Evolutionary conservation across 2,329 filamentous ascomycete genomes (phyloP), one percentile per base, ranked within the genome.

Genomic region (Teratosphaeria viscida): DNA sequence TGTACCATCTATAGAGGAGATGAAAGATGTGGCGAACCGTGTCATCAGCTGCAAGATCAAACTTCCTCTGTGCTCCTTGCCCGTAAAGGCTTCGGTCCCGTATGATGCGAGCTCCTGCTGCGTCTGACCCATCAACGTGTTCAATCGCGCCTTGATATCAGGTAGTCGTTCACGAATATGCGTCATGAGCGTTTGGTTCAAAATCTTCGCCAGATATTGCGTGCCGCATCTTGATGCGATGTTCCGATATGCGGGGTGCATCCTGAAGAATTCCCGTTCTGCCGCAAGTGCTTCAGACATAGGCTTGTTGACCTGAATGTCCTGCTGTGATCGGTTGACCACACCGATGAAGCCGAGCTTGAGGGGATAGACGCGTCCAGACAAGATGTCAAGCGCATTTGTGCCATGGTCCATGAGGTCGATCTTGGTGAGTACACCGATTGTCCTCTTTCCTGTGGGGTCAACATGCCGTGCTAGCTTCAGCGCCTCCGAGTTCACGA

Each of bases 371-470:
- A 99, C 94, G 29, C 94, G 87, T 3, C 94, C 94, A 6, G 92
- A 95, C n/a, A 99, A 82, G 67, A 99, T 99, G 71, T 99, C 94
- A 67, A 99, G 81, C 16, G 94, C 94, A 71, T 99, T 97, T 60
- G 94, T 99, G 63, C 94, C 94, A 71, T 99, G 92, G 71, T 99
- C 94, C 94, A 99, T 99, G 60, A 99, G 79, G 73, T 99, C 94
- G 64, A 99, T 80, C 78, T 99, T 99, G 62, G 94, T 97, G 61
- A 99, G 81, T 60, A 99, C 92, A 70, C 94, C 94, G 71, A 99
- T 97, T 23, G 94, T 99, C 73, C 94, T 85, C 74, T 90, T 86
- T 64, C 94, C 94, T 74, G 96, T 86, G 2, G 94, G 88, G 75
- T 99, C 94, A 58, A 99, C 94, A 84, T 99, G 90, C 57, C 94